A percentile compares a stretch with the other conserved stretches of the same genome.
phyloP scores from a whole-genome alignment of 352 stramenopile species.

The Peronospora destructor region DNA sequence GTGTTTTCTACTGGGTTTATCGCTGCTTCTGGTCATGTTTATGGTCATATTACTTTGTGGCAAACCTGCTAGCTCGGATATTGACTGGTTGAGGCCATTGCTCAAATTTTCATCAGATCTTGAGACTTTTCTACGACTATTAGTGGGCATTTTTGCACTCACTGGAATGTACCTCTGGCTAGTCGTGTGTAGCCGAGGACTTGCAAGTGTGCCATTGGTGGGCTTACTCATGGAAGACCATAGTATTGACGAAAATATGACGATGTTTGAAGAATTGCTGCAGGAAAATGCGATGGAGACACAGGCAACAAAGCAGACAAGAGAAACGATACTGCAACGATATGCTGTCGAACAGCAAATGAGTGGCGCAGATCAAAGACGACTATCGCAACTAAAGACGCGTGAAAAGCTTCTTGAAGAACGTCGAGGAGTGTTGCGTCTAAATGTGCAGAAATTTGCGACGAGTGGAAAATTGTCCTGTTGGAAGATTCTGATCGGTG shows the following conservation, averaged over 20 bases:
- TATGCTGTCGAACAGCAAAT: slow-evolving; percentile 60
- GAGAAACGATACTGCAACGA: slow-evolving; percentile 60
- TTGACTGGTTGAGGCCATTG: slow-evolving; percentile 80
- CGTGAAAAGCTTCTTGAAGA: slow-evolving; percentile 63
- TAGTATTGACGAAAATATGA: slow-evolving; percentile 53
- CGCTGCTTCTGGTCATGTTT: slow-evolving; percentile 55
- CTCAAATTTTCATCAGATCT: slow-evolving; percentile 70
- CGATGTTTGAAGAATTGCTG: slow-evolving; percentile 67
- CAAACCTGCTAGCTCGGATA: slow-evolving; percentile 64
- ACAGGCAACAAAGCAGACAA: slow-evolving; percentile 56
- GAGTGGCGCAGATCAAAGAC: slow-evolving; percentile 62
- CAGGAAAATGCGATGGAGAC: slow-evolving; percentile 70
- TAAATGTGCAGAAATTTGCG: slow-evolving; percentile 54
- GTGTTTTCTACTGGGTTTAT: slow-evolving; percentile 68
- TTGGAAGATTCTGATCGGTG: slow-evolving; percentile 69
- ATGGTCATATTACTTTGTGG: slow-evolving; percentile 69
- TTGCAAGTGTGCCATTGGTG: slow-evolving; percentile 68
- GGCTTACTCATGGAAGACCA: slow-evolving; percentile 77
- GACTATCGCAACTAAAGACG: slow-evolving; percentile 63
- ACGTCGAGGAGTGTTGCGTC: slow-evolving; percentile 55
- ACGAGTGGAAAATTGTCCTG: slow-evolving; percentile 36
- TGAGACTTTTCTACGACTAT: slow-evolving; percentile 57
- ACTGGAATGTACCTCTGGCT: slow-evolving; percentile 77
- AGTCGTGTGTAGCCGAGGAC: slow-evolving; percentile 54
- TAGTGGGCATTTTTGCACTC: slow-evolving; percentile 68